These are phyloP conservation scores for Kuraishia hungarica DNA, from an alignment of 805 yeast genomes.

Conservation along the genomic window DNA sequence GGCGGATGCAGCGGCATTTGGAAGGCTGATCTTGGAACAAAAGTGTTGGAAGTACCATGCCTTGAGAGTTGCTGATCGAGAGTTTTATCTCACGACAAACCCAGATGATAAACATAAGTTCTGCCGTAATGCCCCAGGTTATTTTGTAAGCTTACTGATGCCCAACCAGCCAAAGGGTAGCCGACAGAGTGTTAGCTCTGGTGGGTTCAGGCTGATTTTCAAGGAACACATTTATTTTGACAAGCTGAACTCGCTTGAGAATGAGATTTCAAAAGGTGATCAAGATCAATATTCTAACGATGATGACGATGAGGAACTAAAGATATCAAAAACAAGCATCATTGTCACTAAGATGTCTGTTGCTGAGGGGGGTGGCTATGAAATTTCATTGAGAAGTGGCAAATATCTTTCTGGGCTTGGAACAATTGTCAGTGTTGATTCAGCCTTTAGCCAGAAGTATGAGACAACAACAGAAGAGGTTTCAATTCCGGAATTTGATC, in stretches of 20 bases:
- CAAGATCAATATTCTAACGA: not conserved
- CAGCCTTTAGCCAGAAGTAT: not conserved
- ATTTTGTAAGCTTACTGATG: constrained; percentile 35
- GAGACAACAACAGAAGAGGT: constrained; percentile 1
- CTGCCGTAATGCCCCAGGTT: constrained; percentile 57
- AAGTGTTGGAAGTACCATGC: constrained; percentile 60
- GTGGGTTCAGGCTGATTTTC: constrained; percentile 1
- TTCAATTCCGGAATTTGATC: constrained; percentile 6
- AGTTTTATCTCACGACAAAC: constrained; percentile 56
- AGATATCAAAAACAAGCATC: not conserved
- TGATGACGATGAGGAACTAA: not conserved
- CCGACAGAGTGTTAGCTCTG: not conserved
- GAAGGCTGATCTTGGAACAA: constrained; percentile 7
- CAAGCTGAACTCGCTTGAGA: not conserved
- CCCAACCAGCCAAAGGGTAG: constrained; percentile 4
- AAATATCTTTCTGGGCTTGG: not conserved
- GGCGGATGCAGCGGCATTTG: not conserved
- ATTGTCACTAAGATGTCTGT: not conserved
- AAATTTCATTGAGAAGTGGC: not conserved
- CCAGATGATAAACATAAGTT: constrained; percentile 53
- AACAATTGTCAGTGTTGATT: not conserved
- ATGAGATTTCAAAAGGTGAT: not conserved
- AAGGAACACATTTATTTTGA: not conserved
- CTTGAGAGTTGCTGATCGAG: constrained; percentile 37
- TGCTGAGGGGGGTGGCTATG: not conserved